These are phyloP conservation scores for Erysiphe pulchra DNA, from an alignment of 2,329 filamentous ascomycete genomes.

Conservation along the genomic window DNA sequence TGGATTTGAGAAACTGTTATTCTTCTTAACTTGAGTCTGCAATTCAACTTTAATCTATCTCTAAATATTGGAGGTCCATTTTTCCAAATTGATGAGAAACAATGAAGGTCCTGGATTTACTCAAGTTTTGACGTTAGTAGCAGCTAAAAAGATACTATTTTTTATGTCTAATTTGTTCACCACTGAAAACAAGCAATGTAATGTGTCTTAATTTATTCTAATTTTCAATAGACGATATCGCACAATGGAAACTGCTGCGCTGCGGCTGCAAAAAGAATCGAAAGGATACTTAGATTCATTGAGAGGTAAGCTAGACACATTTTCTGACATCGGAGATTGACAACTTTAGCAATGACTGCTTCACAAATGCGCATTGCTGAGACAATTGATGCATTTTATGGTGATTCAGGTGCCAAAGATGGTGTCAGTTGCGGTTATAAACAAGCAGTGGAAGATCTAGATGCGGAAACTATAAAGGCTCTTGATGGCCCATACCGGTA, in stretches of 20 bases:
- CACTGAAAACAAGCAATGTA: too few species aligned
- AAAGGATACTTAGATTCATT: constrained; percentile 94
- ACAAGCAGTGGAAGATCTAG: constrained; percentile 89
- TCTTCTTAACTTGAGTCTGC: too few species aligned
- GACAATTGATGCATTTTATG: constrained; percentile 98
- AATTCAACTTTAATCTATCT: too few species aligned
- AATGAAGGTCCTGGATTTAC: too few species aligned
- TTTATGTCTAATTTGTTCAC: too few species aligned
- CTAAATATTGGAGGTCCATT: too few species aligned
- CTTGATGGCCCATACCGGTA: constrained; percentile 84
- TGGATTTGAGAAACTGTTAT: too few species aligned
- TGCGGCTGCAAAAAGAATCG: constrained; percentile 85
- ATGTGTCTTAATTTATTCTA: too few species aligned
- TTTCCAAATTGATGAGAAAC: too few species aligned
- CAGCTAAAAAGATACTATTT: too few species aligned
- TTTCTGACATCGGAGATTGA: constrained; percentile 2
- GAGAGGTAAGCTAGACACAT: constrained; percentile 30
- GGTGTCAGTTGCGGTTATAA: constrained; percentile 95
- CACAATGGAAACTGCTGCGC: constrained; percentile 86
- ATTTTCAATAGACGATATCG: constrained; percentile 47
- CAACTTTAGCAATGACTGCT: constrained; percentile 64
- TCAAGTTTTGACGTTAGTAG: too few species aligned
- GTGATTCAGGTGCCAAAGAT: constrained; percentile 79
- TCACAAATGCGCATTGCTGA: constrained; percentile 98
- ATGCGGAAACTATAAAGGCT: constrained; percentile 95